Conservation (phyloP, 768 basidiomycete genomes). For the Rhodotorula graminis region DNA sequence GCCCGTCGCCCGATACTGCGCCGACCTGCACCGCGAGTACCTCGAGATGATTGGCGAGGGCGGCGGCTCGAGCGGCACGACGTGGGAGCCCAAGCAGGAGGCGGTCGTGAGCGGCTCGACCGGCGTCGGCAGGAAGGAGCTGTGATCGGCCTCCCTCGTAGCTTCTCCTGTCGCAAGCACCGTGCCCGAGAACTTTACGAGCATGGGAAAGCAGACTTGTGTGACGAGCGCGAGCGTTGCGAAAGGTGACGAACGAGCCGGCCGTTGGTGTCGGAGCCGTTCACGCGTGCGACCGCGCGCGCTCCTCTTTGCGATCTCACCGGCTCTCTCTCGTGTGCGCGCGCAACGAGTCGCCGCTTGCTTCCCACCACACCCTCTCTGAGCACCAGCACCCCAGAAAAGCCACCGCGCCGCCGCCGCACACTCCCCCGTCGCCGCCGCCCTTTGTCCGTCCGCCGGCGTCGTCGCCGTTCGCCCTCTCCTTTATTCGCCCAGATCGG, state of each 20-base stretch:
- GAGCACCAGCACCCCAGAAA: neutral
- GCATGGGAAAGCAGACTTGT: too few species aligned
- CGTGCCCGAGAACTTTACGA: neutral
- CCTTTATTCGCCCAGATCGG: too few species aligned
- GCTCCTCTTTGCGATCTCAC: neutral
- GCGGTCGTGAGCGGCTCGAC: neutral
- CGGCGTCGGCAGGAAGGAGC: neutral
- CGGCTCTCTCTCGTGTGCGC: too few species aligned
- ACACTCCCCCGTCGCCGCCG: neutral
- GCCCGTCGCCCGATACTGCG: constrained; percentile 30
- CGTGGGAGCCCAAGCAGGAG: neutral
- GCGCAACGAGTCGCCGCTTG: too few species aligned
- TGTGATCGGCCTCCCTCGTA: neutral
- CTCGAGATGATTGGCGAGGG: constrained; percentile 34
- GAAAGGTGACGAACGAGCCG: too few species aligned
- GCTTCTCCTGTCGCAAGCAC: too few species aligned
- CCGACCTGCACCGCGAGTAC: constrained; percentile 27
- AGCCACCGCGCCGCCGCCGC: neutral
- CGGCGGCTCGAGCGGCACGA: constrained; percentile 5
- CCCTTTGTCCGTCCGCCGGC: neutral
- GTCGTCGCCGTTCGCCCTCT: neutral
- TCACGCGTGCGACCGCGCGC: too few species aligned
- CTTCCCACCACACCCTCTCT: neutral
- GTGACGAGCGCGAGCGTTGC: too few species aligned
- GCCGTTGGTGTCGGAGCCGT: too few species aligned